phyloP scores from a whole-genome alignment of 345 rosid species.

The Syzygium grande region DNA sequence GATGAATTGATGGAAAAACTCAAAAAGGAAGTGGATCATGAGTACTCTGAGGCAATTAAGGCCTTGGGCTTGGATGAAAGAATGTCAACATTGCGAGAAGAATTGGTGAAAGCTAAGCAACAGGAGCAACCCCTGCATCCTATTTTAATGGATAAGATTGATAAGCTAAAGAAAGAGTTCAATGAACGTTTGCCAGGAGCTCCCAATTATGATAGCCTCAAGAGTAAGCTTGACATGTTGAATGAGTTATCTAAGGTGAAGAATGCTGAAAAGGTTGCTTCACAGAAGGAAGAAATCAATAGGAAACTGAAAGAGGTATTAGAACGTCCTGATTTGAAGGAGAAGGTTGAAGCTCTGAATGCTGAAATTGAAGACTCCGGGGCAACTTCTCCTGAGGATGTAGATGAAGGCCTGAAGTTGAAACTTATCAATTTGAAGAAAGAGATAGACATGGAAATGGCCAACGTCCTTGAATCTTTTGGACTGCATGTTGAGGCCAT shows the following conservation, averaged over 20 bases:
- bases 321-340: conserved; percentile 45
- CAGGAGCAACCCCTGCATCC: conserved; percentile 57
- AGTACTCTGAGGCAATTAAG: conserved; percentile 53
- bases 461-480: conserved; percentile 32
- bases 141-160: conserved; percentile 43
- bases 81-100: conserved; percentile 32
- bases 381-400: conserved; percentile 41
- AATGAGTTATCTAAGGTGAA: conserved; percentile 57
- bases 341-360: conserved; percentile 53
- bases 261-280: conserved; percentile 24
- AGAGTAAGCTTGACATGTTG: conserved; percentile 65
- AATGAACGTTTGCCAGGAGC: conserved; percentile 36
- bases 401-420: conserved; percentile 45
- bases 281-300: conserved; percentile 40
- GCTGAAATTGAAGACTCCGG: conserved; percentile 40
- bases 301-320: conserved; percentile 51
- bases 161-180: conserved; percentile 65
- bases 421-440: conserved; percentile 32
- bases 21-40: conserved; percentile 66
- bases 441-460: conserved; percentile 53
- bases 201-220: conserved; percentile 54
- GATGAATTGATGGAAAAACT: conserved; percentile 61
- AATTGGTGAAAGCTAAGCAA: conserved; percentile 39
- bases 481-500: conserved; percentile 48
- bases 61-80: conserved; percentile 54